Base-by-base conservation (phyloP, 306 rosid genomes). In the Luffa acutangula region DNA sequence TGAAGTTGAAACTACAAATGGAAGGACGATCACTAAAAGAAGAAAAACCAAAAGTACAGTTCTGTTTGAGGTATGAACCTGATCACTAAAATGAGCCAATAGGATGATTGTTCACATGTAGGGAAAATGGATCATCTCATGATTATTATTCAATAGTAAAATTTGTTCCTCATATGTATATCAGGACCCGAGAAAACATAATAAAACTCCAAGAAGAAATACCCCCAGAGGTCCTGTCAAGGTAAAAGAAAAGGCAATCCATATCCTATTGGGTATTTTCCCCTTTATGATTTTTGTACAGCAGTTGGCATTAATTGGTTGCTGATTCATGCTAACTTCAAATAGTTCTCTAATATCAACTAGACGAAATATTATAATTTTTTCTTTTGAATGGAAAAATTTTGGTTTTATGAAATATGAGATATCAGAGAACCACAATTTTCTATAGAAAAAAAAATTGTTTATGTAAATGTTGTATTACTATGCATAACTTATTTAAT, bases 1-100 rank as follows among this genome's bases (percentile, higher is more conserved):
- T 84, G 96, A 93, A 87, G 97, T 91, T 69, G 97, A 95, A 87
- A 95, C 99, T 85, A 85, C 91, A 73, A 93, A 95, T 86, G 99
- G 99, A 82, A 88, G 96, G 88, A 90, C 94, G 77, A 85, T 90
- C 83, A 91, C 96, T 64, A 95, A 91, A 82, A 88, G 96, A 88
- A 89, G 90, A 83, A 94, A 85, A 90, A 90, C 98, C 83, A 91
- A 89, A 87, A 91, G 97, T 84, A 95, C 97, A 67, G 97, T 95
- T 78, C 83, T 95, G 93, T 93, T 91, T 82, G 96, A 93, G 94
- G 99, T 87, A 85, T 78, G 90, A 72, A 75, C 77, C 78, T 77
- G 18, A 65, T 79, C 74, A 49, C 76, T 85, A 83, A 71, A 52
- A 17, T 34, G 64, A 79, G 78, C 43, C 57, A 6, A 75, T 52